Percentiles rank a stretch among this genome's conserved stretches.
Evolutionary conservation across 2,329 filamentous ascomycete species (phyloP).

Genomic region (Colletotrichum sp.): DNA sequence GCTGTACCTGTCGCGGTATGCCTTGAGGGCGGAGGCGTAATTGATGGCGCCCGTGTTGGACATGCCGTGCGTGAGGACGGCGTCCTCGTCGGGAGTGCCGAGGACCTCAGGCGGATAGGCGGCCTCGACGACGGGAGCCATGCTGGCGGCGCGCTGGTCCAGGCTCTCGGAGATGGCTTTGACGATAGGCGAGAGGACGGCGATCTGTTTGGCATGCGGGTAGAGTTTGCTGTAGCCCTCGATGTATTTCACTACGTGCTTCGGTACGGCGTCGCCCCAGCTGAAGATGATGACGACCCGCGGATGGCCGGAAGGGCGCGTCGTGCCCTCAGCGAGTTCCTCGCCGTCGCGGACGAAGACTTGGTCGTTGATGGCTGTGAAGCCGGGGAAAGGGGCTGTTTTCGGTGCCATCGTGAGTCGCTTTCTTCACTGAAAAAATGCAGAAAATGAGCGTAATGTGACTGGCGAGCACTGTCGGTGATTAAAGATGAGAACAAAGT

Average conservation of each 20-base stretch:
- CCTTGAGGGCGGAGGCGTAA: slow-evolving; percentile 53
- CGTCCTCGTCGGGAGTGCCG: slow-evolving; percentile 15
- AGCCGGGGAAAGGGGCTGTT: slow-evolving; percentile 42
- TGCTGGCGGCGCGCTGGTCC: slow-evolving; percentile 45
- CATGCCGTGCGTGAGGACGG: slow-evolving; percentile 57
- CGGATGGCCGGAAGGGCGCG: slow-evolving; percentile 35
- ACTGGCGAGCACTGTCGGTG: fast-evolving
- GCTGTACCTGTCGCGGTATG: slow-evolving; percentile 43
- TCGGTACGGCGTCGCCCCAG: slow-evolving; percentile 62
- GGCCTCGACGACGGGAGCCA: slow-evolving; percentile 50
- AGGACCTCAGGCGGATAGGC: slow-evolving; percentile 31
- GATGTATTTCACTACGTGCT: slow-evolving; percentile 61
- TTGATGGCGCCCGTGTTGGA: slow-evolving; percentile 65
- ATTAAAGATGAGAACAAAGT: fast-evolving
- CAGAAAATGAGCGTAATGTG: neutral
- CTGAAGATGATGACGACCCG: slow-evolving; percentile 58
- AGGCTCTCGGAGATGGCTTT: slow-evolving; percentile 50
- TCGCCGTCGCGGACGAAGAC: slow-evolving; percentile 48
- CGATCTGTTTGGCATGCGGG: slow-evolving; percentile 54
- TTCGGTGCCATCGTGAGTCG: slow-evolving; percentile 10
- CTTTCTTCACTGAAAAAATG: neutral
- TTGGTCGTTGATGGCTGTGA: slow-evolving; percentile 51
- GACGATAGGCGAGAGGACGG: slow-evolving; percentile 55
- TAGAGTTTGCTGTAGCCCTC: slow-evolving; percentile 56
- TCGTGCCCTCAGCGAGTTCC: slow-evolving; percentile 17